Base-by-base conservation (phyloP, 805 yeast species). In the Teunomyces panamensis region DNA sequence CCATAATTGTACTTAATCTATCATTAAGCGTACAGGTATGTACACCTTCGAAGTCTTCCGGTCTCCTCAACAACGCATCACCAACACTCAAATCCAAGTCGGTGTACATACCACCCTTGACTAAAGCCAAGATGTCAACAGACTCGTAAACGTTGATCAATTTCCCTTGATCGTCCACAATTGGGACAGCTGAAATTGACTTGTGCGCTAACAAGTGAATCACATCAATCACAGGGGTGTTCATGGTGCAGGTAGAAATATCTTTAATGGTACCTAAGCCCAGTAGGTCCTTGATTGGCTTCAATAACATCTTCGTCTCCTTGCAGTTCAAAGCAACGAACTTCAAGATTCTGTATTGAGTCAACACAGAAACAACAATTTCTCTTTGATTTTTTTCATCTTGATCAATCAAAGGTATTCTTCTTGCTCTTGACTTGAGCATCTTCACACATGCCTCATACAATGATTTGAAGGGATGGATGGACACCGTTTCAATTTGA, bases 1-100 rank as follows among this genome's bases (percentile, higher is more conserved):
- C 97, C 83, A 94, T 79, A 48, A 94, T 86, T 11, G 96, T 89
- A 51, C 92, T 85, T 49, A 94, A 72, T 53, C 91, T 78, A 64
- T 94, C 99, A 56, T 83, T 79, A 54, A 83, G 76, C 0, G 97
- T 89, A 68, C 99, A 94, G 0, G 98, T 94, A 68, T 90, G 89
- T 10, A 94, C 98, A 49, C 99, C 99, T 67, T 94, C 98, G 59
- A 92, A 94, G 63, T 94, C 97, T 56, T 91, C 97, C 3, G 96
- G 84, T 62, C 96, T 77, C 67, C 96, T 83, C 83, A 94, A 81
- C 45, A 94, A 73, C 0, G 98, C 98, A 66, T 94, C 97, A 3
- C 99, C 99, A 3, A 94, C 97, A 49, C 92, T 85, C 56, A 94
- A 73, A 34, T 90, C 86, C 51, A 92, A 73, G 66, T 94, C 98